Evolutionary conservation across 1,284 basidiomycete species (phyloP), one percentile per base, ranked within the genome.

Genomic region (Porodaedalea pini): DNA sequence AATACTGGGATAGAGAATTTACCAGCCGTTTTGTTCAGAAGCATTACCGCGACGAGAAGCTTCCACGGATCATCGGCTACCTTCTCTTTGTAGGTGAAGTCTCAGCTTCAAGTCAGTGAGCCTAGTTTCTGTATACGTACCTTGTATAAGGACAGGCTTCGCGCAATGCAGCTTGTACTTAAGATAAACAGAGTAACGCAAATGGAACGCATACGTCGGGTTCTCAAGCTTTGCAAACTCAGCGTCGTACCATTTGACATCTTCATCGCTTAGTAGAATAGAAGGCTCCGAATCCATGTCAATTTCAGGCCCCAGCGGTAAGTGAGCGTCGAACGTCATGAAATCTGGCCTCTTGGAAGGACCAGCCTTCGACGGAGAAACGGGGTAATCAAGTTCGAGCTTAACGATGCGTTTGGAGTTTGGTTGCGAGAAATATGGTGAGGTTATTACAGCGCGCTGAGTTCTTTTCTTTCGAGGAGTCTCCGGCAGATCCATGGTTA

Each of bases 11-110:
- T 73, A 8, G 81, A 77, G 23, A 73, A 63, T 62, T 70, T 76
- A n/a, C 78, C 80, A 0, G 74, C 65, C 0, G 82, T 83, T 66
- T 81, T 81, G 64, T 84, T 83, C 8, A 84, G 72, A 4, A 84
- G 70, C 25, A 74, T 81, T 15, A 78, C 76, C 0, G 78, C 79
- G 11, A 83, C 69, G 11, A 84, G 67, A 6, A 83, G 63, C 61
- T 78, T 82, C 79, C 80, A 83, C 11, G 79, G 78, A 62, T 81
- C 74, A 39, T 75, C 60, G 0, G 77, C 72, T 10, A 83, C 68
- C 27, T 65, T 59, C 62, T 82, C 81, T 83, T 61, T 13, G 37
- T 54, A 32, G 21, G 44, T 37, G 17, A 39, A 36, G 19, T 17
- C 8, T 43, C 10, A 27, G 21, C 31, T 41, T 54, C 40, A 32